Evolutionary conservation across 106 monocot genomes (phyloP).

Genomic region (Dioscorea alata): DNA sequence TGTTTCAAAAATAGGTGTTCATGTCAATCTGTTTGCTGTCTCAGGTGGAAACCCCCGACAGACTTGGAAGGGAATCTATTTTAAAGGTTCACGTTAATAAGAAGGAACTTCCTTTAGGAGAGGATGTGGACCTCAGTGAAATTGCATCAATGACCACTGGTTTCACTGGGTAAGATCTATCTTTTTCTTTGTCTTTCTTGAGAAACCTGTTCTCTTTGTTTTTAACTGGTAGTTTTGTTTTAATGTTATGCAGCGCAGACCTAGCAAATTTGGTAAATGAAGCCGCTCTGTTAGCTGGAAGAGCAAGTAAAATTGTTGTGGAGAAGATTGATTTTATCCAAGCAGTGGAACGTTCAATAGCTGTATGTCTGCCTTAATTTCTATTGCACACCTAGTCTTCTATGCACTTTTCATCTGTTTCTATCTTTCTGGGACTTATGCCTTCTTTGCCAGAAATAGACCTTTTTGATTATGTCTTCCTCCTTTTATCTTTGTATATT

Average conservation of each 20-base stretch:
- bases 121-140: slow-evolving; percentile 73
- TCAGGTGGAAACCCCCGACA: slow-evolving; percentile 98
- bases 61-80: slow-evolving; percentile 87
- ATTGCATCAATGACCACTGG: slow-evolving; percentile 98
- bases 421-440: too few relatives aligned
- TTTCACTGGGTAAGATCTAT: slow-evolving; percentile 76
- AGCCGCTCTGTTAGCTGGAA: slow-evolving; percentile 92
- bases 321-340: slow-evolving; percentile 95
- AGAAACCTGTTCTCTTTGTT: slow-evolving; percentile 7
- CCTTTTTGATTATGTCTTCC: too few relatives aligned
- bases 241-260: slow-evolving; percentile 80
- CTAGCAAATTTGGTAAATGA: slow-evolving; percentile 99
- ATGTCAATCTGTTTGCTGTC: slow-evolving; percentile 1
- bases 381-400: background rate
- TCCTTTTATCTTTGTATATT: too few relatives aligned
- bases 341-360: slow-evolving; percentile 97
- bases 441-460: too few relatives aligned
- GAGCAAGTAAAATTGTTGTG: slow-evolving; percentile 76
- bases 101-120: slow-evolving; percentile 83
- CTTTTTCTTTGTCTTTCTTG: background rate
- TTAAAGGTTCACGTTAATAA: slow-evolving; percentile 80
- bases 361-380: slow-evolving; percentile 44
- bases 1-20: background rate
- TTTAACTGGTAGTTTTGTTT: slow-evolving; percentile 23
- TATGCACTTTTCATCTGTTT: too few relatives aligned